A percentile compares a stretch with the other conserved stretches of the same genome.
Evolutionary conservation across 2,329 filamentous ascomycete genomes (phyloP).

Genomic region (Ophiocordyceps camponoti-saundersi): DNA sequence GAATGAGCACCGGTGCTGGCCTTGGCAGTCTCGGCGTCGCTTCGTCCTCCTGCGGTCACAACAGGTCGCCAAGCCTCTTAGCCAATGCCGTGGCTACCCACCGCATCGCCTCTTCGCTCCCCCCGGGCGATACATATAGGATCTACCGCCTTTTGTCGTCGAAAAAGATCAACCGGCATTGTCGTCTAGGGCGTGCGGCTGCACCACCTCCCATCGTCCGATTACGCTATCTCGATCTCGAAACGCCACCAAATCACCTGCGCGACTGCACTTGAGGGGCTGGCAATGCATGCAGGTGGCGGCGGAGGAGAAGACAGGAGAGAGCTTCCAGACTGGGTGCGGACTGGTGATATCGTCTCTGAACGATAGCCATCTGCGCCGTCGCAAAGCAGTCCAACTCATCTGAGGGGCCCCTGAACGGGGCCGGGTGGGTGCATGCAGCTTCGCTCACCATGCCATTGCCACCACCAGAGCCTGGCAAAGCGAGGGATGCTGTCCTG

Average conservation of each 20-base stretch:
- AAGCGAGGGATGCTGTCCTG: neutral
- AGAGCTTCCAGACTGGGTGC: neutral
- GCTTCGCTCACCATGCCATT: constrained; percentile 3
- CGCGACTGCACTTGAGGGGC: neutral
- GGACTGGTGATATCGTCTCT: neutral
- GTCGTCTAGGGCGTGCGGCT: neutral
- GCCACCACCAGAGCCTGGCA: constrained; percentile 1
- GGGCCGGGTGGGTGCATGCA: neutral
- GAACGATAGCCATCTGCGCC: neutral
- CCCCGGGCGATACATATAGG: neutral
- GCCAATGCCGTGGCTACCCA: constrained; percentile 1
- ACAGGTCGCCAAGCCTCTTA: constrained; percentile 6
- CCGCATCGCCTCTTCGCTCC: neutral
- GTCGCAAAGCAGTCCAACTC: neutral
- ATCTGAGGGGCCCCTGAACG: neutral
- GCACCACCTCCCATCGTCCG: neutral
- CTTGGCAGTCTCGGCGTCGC: constrained; percentile 8
- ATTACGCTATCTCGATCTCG: neutral
- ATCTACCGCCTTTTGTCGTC: neutral
- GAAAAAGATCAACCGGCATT: neutral
- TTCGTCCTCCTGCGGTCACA: constrained; percentile 1
- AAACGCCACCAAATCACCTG: neutral
- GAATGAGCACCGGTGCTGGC: constrained; percentile 1
- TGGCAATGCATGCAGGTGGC: neutral
- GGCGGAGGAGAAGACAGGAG: neutral